phyloP scores from a whole-genome alignment of 331 rosid genomes.

The Erythrophleum ivorense region DNA sequence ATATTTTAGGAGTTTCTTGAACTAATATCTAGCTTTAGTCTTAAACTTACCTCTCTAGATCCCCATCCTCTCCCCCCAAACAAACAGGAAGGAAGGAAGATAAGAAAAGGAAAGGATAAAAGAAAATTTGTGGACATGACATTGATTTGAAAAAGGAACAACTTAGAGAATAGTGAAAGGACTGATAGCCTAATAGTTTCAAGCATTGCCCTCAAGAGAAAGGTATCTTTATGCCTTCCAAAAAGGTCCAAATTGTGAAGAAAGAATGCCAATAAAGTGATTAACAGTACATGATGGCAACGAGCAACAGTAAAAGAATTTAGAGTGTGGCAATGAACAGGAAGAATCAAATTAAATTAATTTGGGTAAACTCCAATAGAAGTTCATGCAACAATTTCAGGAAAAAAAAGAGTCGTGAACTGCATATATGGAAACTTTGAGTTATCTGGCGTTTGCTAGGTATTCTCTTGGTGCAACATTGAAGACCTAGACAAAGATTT shows the following conservation, averaged over 20 bases:
- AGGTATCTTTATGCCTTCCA: constrained; percentile 38
- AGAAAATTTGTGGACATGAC: constrained; percentile 31
- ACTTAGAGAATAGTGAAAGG: constrained; percentile 27
- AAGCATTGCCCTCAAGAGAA: constrained; percentile 36
- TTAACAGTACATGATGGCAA: constrained; percentile 25
- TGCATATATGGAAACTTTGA: neutral
- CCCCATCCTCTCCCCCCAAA: constrained; percentile 1
- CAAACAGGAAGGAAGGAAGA: neutral
- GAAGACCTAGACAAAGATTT: neutral
- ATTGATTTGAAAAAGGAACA: constrained; percentile 43
- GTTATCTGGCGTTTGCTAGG: neutral
- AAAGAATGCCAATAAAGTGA: constrained; percentile 33
- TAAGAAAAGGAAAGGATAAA: neutral
- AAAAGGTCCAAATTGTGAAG: constrained; percentile 36
- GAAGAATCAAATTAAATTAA: constrained; percentile 8
- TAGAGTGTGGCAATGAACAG: constrained; percentile 16
- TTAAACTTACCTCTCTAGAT: neutral
- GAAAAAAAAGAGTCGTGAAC: neutral
- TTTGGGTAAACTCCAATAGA: constrained; percentile 29
- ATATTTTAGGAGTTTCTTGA: neutral
- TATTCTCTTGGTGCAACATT: neutral
- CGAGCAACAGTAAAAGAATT: neutral
- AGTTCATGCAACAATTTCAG: constrained; percentile 11
- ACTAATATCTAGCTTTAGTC: neutral
- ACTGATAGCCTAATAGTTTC: constrained; percentile 25